These are phyloP conservation scores for Axilococcus clingmanii DNA, from an alignment of 139 green algal genomes.

Conservation along the genomic window DNA sequence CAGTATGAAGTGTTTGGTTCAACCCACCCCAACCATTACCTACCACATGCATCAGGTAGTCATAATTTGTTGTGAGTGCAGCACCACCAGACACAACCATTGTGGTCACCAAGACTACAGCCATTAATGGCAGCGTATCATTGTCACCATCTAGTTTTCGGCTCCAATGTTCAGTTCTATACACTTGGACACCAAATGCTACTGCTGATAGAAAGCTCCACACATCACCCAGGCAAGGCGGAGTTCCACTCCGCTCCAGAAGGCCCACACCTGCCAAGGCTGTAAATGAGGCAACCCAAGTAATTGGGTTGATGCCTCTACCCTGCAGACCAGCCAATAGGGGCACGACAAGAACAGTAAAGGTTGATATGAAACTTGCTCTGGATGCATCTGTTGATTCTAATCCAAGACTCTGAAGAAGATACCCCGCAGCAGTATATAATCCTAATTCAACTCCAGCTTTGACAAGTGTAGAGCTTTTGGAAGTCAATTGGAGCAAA, in stretches of 20 bases:
- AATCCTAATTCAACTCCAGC: slow-evolving; percentile 32
- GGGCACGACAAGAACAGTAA: slow-evolving; percentile 77
- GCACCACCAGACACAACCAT: slow-evolving; percentile 12
- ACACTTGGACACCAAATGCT: slow-evolving; percentile 64
- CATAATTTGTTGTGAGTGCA: slow-evolving; percentile 9
- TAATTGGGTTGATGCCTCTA: slow-evolving; percentile 40
- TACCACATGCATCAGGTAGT: background rate
- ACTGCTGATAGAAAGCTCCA: slow-evolving; percentile 56
- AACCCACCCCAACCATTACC: background rate
- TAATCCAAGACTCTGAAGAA: slow-evolving; percentile 49
- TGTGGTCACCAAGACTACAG: slow-evolving; percentile 31
- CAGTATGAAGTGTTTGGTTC: no score
- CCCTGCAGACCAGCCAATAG: slow-evolving; percentile 57
- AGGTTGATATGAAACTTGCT: slow-evolving; percentile 63
- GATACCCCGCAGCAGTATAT: slow-evolving; percentile 35
- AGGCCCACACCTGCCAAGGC: slow-evolving; percentile 56
- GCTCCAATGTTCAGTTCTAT: slow-evolving; percentile 37
- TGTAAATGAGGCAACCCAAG: slow-evolving; percentile 40
- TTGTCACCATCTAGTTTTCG: slow-evolving; percentile 18
- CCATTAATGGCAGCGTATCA: slow-evolving; percentile 29
- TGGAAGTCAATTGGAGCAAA: slow-evolving; percentile 6
- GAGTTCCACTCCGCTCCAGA: slow-evolving; percentile 41
- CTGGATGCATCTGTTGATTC: slow-evolving; percentile 53
- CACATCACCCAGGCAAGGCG: slow-evolving; percentile 45
- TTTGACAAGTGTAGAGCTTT: slow-evolving; percentile 6